Base-by-base conservation (phyloP, 495 filamentous ascomycete genomes). In the Aspergillus indologenus region DNA sequence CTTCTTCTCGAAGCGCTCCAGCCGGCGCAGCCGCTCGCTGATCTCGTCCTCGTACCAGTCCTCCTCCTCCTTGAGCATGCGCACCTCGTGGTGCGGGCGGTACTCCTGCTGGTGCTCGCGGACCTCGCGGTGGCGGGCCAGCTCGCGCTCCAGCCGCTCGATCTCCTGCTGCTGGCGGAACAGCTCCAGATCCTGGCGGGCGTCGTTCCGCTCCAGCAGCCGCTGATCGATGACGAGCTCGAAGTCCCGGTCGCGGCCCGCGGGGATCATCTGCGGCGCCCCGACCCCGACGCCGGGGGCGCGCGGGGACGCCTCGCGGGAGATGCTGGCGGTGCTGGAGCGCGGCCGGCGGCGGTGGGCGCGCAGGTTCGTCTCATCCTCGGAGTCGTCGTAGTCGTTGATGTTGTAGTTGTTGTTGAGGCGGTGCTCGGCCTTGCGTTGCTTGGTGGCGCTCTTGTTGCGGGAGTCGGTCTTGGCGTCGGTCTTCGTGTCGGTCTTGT, bases 81-180 rank as follows among this genome's bases (percentile, higher is more conserved):
- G 66, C 15, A 57, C 19, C 42, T 74, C 70, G 20, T 62, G 64
- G 1, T 57, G 29, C 21, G 65, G 55, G 0, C 57, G 63, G 3
- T 56, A 19, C 47, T 61, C 53, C 22, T 59, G 57, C 19, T 60
- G 57, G 26, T 62, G 64, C 54, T 60, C 26, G 11, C 23, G 29
- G 23, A 40, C 21, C 24, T 73, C 72, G 21, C 69, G 70, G 42
- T 65, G 62, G 19, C 65, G 68, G 19, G 67, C 71, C 18, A 80
- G 60, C 60, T 87, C 74, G 34, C 74, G 67, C 65, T 76, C 66
- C 58, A 80, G 43, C 5, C 68, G 61, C 54, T 79, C 74, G 29
- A 80, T 75, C 62, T 82, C 79, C 60, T 71, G 70, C 61, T 77
- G 72, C 52, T 74, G 71, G 29, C 69, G 71, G 21, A 65, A 60